A percentile compares a stretch with the other conserved stretches of the same genome.
phyloP scores from a whole-genome alignment of 2,329 filamentous ascomycete species.

The Furcasterigmium sp. region DNA sequence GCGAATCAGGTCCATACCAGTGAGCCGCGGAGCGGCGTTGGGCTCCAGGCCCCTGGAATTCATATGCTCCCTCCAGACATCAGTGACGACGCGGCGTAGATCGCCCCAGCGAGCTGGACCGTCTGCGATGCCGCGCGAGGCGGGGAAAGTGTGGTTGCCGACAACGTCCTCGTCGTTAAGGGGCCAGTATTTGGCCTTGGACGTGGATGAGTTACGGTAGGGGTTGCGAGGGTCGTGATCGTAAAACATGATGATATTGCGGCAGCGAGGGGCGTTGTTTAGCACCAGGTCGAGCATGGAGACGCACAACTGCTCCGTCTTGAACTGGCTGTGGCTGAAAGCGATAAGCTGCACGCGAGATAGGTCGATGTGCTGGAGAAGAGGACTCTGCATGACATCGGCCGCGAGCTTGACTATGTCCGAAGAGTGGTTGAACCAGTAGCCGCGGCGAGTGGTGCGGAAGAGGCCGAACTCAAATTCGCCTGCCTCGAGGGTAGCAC shows the following conservation, averaged over 20 bases:
- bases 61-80: constrained; percentile 7
- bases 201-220: constrained; percentile 1
- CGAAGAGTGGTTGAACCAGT: constrained; percentile 11
- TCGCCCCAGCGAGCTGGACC: constrained; percentile 8
- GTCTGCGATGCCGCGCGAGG: constrained; percentile 1
- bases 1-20: constrained; percentile 7
- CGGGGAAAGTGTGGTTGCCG: constrained; percentile 6
- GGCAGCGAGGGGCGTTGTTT: constrained; percentile 7
- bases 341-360: constrained; percentile 8
- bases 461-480: constrained; percentile 12
- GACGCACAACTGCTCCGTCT: constrained; percentile 4
- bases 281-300: constrained; percentile 6
- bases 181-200: background rate
- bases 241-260: constrained; percentile 8
- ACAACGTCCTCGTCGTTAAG: constrained; percentile 7
- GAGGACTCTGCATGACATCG: background rate
- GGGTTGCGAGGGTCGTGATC: constrained; percentile 6
- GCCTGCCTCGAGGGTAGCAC: constrained; percentile 6
- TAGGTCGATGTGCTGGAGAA: constrained; percentile 8
- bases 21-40: constrained; percentile 5
- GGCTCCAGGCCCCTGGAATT: background rate
- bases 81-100: constrained; percentile 6
- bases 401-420: constrained; percentile 8
- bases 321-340: constrained; percentile 7
- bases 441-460: constrained; percentile 7